Conservation (phyloP, 2,329 filamentous ascomycete genomes). For the Sclerotinia spermophila region DNA sequence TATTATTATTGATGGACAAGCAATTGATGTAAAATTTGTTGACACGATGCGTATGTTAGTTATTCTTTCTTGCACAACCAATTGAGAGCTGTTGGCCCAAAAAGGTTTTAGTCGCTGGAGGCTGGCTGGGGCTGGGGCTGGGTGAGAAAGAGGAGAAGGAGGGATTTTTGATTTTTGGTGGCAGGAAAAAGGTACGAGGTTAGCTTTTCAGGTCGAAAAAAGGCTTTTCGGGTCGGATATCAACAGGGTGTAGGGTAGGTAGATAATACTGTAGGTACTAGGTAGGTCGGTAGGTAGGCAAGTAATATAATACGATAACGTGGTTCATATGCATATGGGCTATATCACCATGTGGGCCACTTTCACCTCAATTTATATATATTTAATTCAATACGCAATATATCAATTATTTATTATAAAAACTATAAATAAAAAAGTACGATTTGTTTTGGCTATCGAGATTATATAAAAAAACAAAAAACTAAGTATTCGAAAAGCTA, state of each 20-base stretch:
- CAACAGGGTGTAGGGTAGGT: not conserved
- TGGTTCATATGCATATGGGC: too few species aligned
- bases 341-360: too few species aligned
- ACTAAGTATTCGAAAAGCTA: too few species aligned
- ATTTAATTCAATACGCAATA: too few species aligned
- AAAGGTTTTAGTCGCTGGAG: not conserved
- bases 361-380: too few species aligned
- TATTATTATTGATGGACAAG: not conserved
- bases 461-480: too few species aligned
- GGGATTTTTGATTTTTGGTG: not conserved
- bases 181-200: conserved; percentile 2
- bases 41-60: conserved; percentile 13
- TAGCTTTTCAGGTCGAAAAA: not conserved
- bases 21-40: not conserved
- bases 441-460: too few species aligned
- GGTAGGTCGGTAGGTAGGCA: not conserved
- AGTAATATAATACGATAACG: not conserved
- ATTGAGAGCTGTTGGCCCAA: not conserved
- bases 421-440: too few species aligned
- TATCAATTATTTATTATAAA: too few species aligned
- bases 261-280: not conserved
- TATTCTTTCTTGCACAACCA: not conserved
- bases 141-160: not conserved
- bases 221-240: not conserved
- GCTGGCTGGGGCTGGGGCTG: not conserved